Evolutionary conservation across 371 early-diverging fungal species (phyloP).

Genomic region (Cokeromyces recurvatus): DNA sequence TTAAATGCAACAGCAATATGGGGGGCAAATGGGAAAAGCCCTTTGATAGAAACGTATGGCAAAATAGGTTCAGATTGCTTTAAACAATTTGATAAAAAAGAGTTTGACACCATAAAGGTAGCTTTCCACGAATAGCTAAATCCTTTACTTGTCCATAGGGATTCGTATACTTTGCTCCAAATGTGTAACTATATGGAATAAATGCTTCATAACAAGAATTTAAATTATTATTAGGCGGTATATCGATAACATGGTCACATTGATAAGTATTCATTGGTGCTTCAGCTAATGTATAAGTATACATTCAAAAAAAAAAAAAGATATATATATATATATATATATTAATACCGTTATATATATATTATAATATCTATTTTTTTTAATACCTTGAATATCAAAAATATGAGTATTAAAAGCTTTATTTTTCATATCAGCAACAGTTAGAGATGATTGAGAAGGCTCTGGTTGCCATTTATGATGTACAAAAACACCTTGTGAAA

Average conservation of each 20-base stretch:
- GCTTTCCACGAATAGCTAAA: slow-evolving; percentile 34
- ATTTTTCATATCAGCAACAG: slow-evolving; percentile 1
- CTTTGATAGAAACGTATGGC: slow-evolving; percentile 10
- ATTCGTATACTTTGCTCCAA: slow-evolving; percentile 41
- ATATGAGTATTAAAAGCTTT: no score
- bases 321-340: background rate
- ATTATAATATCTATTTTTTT: background rate
- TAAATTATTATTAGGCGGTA: background rate
- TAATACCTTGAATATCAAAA: slow-evolving; percentile 11
- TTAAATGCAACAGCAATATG: slow-evolving; percentile 31
- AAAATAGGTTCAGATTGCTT: no score
- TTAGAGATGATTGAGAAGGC: slow-evolving; percentile 1
- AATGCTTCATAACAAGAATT: slow-evolving; percentile 18
- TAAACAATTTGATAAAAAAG: slow-evolving; percentile 14
- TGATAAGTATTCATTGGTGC: slow-evolving; percentile 25
- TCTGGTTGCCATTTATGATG: slow-evolving; percentile 29
- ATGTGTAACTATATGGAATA: slow-evolving; percentile 44
- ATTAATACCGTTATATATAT: background rate
- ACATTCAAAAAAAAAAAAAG: no score
- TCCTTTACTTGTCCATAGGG: slow-evolving; percentile 30
- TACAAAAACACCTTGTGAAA: slow-evolving; percentile 40
- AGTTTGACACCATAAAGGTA: slow-evolving; percentile 42
- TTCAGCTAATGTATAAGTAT: slow-evolving; percentile 10
- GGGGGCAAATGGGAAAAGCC: slow-evolving; percentile 39
- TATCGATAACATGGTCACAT: background rate